phyloP scores from a whole-genome alignment of 164 flowering plant genomes.

The Santalum album region DNA sequence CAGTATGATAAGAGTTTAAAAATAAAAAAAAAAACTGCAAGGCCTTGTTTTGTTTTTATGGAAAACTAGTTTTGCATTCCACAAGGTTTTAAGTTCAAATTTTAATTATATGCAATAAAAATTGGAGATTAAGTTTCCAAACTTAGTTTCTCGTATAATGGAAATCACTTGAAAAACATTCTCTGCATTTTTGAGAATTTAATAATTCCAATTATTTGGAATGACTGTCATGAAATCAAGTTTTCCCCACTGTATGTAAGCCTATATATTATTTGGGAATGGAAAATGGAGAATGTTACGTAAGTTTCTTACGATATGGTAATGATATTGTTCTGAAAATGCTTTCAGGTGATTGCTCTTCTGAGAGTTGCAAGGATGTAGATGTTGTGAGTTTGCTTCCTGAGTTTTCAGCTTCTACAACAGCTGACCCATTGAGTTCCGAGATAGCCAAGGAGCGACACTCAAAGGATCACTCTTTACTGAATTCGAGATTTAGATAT shows the following conservation, averaged over 20 bases:
- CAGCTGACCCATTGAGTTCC: constrained; percentile 13
- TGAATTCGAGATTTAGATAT: constrained; percentile 34
- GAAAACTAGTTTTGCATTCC: no score
- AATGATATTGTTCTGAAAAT: neutral
- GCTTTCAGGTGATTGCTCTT: constrained; percentile 26
- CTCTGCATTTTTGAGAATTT: no score
- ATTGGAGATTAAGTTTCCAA: no score
- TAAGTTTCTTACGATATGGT: neutral
- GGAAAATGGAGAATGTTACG: neutral
- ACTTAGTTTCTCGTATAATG: no score
- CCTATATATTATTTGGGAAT: neutral
- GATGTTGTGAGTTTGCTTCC: constrained; percentile 52
- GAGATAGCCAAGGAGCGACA: constrained; percentile 31
- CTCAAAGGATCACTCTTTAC: constrained; percentile 25
- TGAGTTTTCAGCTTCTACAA: constrained; percentile 35
- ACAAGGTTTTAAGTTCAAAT: no score
- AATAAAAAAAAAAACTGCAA: no score
- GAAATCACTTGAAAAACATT: no score
- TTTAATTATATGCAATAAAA: no score
- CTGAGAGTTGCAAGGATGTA: constrained; percentile 65
- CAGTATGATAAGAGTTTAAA: no score
- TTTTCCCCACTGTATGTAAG: neutral
- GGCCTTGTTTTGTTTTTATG: no score
- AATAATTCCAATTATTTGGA: no score
- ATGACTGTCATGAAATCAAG: no score